phyloP scores from a whole-genome alignment of 139 green algal genomes.

The Chlorella sorokiniana region DNA sequence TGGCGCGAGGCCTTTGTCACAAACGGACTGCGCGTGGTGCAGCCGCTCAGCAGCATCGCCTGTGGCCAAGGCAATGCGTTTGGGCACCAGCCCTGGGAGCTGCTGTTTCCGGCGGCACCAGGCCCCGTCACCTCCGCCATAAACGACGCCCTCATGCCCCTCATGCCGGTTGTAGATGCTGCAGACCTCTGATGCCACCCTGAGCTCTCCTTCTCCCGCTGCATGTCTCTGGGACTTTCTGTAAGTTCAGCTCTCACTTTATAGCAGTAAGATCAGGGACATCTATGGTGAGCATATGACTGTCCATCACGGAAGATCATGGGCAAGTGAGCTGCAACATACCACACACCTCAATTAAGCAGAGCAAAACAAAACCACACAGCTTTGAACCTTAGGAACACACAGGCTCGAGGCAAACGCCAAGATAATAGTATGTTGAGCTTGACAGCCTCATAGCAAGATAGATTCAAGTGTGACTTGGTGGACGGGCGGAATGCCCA shows the following conservation, averaged over 20 bases:
- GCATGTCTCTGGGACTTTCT: too few species aligned
- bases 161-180: background rate
- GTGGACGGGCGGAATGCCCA: background rate
- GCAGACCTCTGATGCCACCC: background rate
- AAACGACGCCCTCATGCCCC: background rate
- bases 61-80: constrained; percentile 24
- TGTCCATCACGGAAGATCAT: too few species aligned
- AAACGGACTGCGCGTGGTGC: constrained; percentile 44
- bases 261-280: too few species aligned
- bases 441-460: background rate
- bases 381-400: too few species aligned
- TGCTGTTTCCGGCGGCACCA: constrained; percentile 5
- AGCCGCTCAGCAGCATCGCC: constrained; percentile 12
- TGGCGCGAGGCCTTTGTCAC: constrained; percentile 64
- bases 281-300: too few species aligned
- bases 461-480: background rate
- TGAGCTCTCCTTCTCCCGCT: too few species aligned
- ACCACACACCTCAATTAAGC: too few species aligned
- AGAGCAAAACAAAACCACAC: too few species aligned
- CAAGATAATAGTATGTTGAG: too few species aligned
- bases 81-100: background rate
- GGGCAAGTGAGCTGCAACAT: too few species aligned
- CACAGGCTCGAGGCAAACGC: too few species aligned
- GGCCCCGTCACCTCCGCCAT: constrained; percentile 19
- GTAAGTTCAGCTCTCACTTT: background rate